phyloP scores from a whole-genome alignment of 2,329 filamentous ascomycete species.

The Trichoderma asperellum region DNA sequence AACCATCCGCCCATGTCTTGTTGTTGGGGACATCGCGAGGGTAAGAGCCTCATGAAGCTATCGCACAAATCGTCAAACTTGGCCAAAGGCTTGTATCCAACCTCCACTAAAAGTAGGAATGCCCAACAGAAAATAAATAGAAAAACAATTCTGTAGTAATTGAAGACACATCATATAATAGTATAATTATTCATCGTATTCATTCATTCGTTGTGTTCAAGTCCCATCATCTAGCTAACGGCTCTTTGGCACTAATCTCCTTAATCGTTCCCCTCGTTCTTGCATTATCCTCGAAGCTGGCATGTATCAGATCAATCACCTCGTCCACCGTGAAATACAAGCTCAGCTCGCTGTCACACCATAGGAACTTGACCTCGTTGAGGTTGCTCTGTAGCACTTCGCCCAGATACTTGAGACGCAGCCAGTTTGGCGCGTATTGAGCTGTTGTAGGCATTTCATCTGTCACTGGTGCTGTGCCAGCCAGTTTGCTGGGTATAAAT shows the following conservation, averaged over 20 bases:
- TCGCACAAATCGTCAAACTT: not conserved
- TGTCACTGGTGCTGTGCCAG: conserved; percentile 35
- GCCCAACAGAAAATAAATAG: not conserved
- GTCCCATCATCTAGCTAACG: not conserved
- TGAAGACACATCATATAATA: not conserved
- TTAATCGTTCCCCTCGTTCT: conserved; percentile 61
- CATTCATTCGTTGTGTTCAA: not conserved
- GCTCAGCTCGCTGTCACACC: conserved; percentile 68
- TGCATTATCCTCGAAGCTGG: conserved; percentile 67
- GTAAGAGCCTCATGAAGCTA: conserved; percentile 7
- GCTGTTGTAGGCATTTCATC: conserved; percentile 58
- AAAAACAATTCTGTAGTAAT: not conserved
- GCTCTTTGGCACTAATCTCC: conserved; percentile 59
- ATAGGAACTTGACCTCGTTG: conserved; percentile 64
- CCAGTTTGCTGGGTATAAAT: conserved; percentile 54
- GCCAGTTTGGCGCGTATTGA: conserved; percentile 65
- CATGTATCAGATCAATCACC: conserved; percentile 63
- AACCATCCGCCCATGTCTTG: conserved; percentile 26
- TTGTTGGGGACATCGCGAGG: not conserved
- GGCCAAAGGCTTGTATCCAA: not conserved
- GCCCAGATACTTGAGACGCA: conserved; percentile 65
- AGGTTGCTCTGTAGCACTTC: conserved; percentile 70
- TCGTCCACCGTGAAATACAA: conserved; percentile 64
- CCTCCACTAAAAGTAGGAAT: not conserved
- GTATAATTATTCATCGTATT: not conserved